Evolutionary conservation across 768 basidiomycete species (phyloP).

Genomic region (Pleurotus djamor): DNA sequence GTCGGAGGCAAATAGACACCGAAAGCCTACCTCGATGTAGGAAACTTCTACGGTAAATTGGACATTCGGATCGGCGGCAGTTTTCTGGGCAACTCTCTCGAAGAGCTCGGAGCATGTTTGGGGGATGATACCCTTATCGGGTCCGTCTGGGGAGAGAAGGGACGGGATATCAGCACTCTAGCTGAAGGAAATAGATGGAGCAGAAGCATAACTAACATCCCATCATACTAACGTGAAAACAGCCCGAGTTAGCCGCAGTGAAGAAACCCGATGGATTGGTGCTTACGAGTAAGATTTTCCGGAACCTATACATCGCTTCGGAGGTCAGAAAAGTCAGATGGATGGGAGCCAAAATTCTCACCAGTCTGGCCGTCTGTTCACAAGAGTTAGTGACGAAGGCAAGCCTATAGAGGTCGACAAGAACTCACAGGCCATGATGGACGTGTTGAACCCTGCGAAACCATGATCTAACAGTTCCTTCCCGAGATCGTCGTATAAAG

Average conservation of each 20-base stretch:
- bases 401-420: not conserved
- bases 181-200: not conserved
- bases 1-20: not conserved
- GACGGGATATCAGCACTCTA: not conserved
- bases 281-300: conserved; percentile 90
- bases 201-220: conserved; percentile 63
- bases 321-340: not conserved
- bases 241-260: conserved; percentile 1
- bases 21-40: conserved; percentile 77
- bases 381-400: not conserved
- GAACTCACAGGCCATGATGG: conserved; percentile 95
- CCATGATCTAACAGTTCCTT: conserved; percentile 94
- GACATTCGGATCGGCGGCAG: conserved; percentile 60
- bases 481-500: conserved; percentile 91
- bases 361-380: conserved; percentile 78
- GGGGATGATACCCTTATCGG: conserved; percentile 97
- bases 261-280: not conserved
- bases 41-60: conserved; percentile 96
- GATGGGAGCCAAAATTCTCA: conserved; percentile 30
- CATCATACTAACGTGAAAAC: conserved; percentile 72
- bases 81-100: conserved; percentile 70
- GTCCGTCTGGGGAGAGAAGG: conserved; percentile 57
- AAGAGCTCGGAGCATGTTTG: conserved; percentile 94
- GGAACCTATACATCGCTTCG: conserved; percentile 52
- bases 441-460: conserved; percentile 96